Conservation (phyloP, 192 early-diverging fungal genomes). For the Entrophospora sp. region DNA sequence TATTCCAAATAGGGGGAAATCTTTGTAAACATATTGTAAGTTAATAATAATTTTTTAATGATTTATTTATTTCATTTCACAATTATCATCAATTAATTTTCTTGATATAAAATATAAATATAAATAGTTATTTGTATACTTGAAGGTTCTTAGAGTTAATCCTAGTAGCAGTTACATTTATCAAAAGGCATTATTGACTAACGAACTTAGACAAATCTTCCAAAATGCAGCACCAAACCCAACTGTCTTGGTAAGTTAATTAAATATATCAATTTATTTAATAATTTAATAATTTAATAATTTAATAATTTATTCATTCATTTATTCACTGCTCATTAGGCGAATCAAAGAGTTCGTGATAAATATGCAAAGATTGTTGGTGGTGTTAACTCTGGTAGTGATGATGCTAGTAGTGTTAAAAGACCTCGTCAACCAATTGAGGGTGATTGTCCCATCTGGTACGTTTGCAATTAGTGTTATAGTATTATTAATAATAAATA, state of each 20-base stretch:
- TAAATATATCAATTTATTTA: neutral
- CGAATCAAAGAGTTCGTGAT: neutral
- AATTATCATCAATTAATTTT: neutral
- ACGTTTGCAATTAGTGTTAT: neutral
- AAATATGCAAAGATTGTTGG: neutral
- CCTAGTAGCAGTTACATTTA: neutral
- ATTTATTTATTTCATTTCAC: neutral
- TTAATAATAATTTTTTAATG: neutral
- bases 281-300: too few species aligned
- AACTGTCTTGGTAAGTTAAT: neutral
- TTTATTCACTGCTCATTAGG: neutral
- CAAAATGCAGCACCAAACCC: neutral
- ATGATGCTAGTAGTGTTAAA: neutral
- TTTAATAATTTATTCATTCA: neutral
- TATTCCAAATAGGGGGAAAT: too few species aligned
- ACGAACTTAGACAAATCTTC: neutral
- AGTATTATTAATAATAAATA: neutral
- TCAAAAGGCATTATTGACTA: neutral
- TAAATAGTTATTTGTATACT: neutral
- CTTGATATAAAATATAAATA: neutral
- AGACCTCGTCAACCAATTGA: neutral
- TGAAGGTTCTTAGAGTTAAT: neutral
- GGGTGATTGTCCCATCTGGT: neutral
- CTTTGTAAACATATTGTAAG: constrained; percentile 1
- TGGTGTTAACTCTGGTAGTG: neutral